Conservation (phyloP, 495 filamentous ascomycete genomes). For the Podospora bellae-mahoneyi region DNA sequence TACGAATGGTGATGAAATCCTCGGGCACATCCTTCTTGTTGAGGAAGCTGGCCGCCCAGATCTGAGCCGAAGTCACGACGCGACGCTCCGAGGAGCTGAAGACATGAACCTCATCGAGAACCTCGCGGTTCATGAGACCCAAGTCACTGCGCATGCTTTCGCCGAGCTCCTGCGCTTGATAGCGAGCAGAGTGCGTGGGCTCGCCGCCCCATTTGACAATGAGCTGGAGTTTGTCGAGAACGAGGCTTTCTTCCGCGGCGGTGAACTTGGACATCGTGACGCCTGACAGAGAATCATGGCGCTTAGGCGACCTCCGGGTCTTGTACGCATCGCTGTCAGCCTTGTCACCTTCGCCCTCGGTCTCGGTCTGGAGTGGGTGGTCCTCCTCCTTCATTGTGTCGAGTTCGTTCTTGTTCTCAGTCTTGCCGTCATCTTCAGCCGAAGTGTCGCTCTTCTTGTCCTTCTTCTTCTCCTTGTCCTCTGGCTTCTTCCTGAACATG, state of each 20-base stretch:
- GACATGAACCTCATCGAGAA: constrained; percentile 82
- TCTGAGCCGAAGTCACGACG: constrained; percentile 93
- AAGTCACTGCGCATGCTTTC: constrained; percentile 94
- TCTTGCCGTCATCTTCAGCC: constrained; percentile 18
- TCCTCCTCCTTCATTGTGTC: constrained; percentile 9
- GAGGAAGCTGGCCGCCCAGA: constrained; percentile 89
- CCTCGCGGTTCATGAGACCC: constrained; percentile 86
- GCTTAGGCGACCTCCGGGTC: constrained; percentile 45
- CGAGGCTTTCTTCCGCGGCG: constrained; percentile 80
- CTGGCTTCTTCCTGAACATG: constrained; percentile 80
- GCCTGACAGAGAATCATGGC: constrained; percentile 79
- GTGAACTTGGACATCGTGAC: constrained; percentile 86
- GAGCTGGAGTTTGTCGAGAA: constrained; percentile 91
- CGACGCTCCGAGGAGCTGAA: constrained; percentile 93
- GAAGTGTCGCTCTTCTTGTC: constrained; percentile 22
- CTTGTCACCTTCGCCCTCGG: constrained; percentile 20
- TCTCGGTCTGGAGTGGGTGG: constrained; percentile 1
- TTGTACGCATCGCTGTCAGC: constrained; percentile 14
- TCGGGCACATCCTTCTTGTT: constrained; percentile 79
- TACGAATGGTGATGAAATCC: constrained; percentile 81
- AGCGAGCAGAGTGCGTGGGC: constrained; percentile 93
- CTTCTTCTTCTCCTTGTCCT: constrained; percentile 55
- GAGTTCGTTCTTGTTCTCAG: constrained; percentile 2
- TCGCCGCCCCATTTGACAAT: constrained; percentile 99
- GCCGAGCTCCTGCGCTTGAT: constrained; percentile 90